Evolutionary conservation across 768 basidiomycete genomes (phyloP), one percentile per base, ranked within the genome.

Genomic region (Tricholoma saponaceum): DNA sequence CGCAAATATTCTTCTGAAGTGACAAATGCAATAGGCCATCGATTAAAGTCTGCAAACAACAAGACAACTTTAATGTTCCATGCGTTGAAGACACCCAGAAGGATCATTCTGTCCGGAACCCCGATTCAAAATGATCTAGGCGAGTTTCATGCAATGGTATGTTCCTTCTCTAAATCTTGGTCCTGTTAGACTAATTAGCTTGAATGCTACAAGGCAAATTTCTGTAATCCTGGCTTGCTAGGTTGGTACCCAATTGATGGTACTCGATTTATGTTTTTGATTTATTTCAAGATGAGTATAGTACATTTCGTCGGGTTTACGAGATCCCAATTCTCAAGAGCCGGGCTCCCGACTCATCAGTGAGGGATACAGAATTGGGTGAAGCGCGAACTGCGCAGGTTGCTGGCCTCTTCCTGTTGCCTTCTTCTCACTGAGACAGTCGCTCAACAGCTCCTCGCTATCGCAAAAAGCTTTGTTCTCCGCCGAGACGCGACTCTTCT

Each of bases 81-180:
- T 52, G 79, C 82, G 4, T 74, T 99, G 26, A 79, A 80, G 50
- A 93, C 92, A 2, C 81, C 79, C 10, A 79, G 92, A 22, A 76
- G 96, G 35, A 80, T 98, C 60, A 95, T 99, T 35, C 77, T 99
- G 3, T 95, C 95, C 0, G 97, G 97, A 30, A 99, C 97, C 1
- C 97, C 97, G 0, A 91, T 99, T 41, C 97, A 98, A 69, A 99
- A 99, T 71, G 93, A 98, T 69, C 73, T 99, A 26, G 78, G 89
- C 60, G 97, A 99, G 70, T 96, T 96, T 67, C 96, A 97, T 71
- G 83, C 94, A 4, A 98, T 98, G 96, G 95, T 94, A 61, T 61
- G 81, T 65, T 25, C 12, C 44, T 47, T 22, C 23, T 53, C 32
- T 22, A 7, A 28, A 37, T 52, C 32, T 32, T 39, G 26, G 46